Evolutionary conservation across 2,329 filamentous ascomycete genomes (phyloP), one percentile per base, ranked within the genome.

Genomic region (Fusarium proliferatum): DNA sequence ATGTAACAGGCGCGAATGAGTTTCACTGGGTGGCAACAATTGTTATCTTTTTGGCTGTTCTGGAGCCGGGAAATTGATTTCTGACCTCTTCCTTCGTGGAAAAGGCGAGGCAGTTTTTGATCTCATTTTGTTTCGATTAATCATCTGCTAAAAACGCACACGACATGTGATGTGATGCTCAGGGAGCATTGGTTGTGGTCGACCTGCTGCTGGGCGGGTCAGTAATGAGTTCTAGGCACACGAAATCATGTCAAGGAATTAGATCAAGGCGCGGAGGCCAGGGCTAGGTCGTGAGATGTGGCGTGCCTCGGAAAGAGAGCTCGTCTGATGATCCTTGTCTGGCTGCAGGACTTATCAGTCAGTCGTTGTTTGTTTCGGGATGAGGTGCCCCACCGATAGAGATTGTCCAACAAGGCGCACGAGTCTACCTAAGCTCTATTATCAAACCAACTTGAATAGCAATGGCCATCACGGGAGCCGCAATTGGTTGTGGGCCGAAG

Each of bases 311-410:
- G 56, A 58, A 68, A 72, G 64, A 73, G 72, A 72, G 74, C 76
- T 78, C 74, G 75, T 64, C 75, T 78, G 76, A 77, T 76, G 74
- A 78, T 72, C 76, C 76, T 64, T 76, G 76, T 49, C 41, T 42
- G 53, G 52, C 73, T 72, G 59, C 52, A 52, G 38, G 51, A 77
- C 73, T 70, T 78, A 77, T 76, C 74, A 74, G 68, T 75, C 71
- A 63, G 72, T 68, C 65, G 61, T 72, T 61, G 64, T 67, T 68
- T 71, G 72, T 73, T 59, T 74, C 70, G 66, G 67, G 33, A 56
- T 73, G 64, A 62, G 61, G 49, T 59, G 38, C 67, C 46, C 75
- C 67, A 69, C 69, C 52, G 33, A 62, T 45, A 69, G 48, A 61
- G 67, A 49, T 61, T 73, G 66, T 51, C 56, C 41, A 63, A 67